phyloP scores from a whole-genome alignment of 495 filamentous ascomycete species.

The Neurospora hispaniola region DNA sequence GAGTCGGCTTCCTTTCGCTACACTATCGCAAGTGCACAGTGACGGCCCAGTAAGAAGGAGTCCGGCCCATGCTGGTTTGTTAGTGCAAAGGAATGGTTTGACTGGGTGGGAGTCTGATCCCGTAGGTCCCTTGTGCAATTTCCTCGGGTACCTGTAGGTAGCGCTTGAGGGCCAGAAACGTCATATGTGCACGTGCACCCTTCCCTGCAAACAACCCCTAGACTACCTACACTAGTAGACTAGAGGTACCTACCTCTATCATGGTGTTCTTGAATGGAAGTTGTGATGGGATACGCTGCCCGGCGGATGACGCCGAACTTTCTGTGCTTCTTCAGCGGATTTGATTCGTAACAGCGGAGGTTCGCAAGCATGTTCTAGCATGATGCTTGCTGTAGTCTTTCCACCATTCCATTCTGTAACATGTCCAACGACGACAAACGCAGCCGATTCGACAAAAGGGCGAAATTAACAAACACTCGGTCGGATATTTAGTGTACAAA shows the following conservation, averaged over 20 bases:
- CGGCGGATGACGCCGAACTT: background rate
- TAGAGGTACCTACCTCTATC: background rate
- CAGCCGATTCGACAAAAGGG: background rate
- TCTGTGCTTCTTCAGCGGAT: background rate
- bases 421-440: background rate
- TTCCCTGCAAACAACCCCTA: background rate
- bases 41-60: background rate
- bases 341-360: background rate
- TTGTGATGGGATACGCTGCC: background rate
- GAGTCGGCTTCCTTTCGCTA: background rate
- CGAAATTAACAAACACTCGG: background rate
- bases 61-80: background rate
- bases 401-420: background rate
- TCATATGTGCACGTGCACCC: background rate
- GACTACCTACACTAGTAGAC: background rate
- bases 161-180: background rate
- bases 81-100: background rate
- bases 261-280: background rate
- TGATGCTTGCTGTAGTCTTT: background rate
- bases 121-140: background rate
- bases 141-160: background rate
- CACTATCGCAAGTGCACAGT: background rate
- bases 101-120: background rate
- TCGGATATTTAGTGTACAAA: background rate
- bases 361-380: background rate